These are phyloP conservation scores for Monosporascus sp. DNA, from an alignment of 2,329 filamentous ascomycete species.

Conservation along the genomic window DNA sequence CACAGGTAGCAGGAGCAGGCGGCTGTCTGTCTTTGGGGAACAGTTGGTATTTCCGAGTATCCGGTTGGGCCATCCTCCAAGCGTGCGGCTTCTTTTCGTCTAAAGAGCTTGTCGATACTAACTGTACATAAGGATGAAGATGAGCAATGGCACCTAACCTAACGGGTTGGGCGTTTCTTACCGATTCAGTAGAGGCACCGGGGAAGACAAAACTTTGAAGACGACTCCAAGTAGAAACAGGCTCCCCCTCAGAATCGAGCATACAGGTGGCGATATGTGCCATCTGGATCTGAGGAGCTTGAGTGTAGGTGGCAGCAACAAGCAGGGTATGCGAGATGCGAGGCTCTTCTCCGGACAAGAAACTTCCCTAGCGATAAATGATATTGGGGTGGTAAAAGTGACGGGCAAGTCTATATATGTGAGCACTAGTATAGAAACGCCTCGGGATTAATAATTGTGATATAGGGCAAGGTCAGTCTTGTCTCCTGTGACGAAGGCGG, in stretches of 20 bases:
- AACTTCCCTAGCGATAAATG: conserved; percentile 6
- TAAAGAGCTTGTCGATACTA: conserved; percentile 23
- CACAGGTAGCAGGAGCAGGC: conserved; percentile 28
- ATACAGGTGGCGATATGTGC: conserved; percentile 59
- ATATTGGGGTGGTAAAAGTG: neutral
- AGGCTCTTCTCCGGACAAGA: conserved; percentile 14
- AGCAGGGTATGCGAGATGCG: neutral
- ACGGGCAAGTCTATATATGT: neutral
- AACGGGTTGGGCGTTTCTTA: conserved; percentile 25
- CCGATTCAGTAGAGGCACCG: conserved; percentile 35
- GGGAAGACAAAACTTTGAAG: conserved; percentile 34
- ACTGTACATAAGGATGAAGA: conserved; percentile 20
- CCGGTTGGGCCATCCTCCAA: conserved; percentile 55
- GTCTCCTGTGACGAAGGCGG: neutral
- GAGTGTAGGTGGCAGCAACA: conserved; percentile 1
- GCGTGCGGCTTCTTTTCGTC: conserved; percentile 44
- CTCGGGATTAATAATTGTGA: neutral
- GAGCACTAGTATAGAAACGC: neutral
- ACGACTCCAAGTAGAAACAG: conserved; percentile 36
- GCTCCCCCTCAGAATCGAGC: conserved; percentile 39
- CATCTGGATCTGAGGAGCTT: conserved; percentile 38
- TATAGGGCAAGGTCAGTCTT: neutral
- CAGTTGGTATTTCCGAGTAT: conserved; percentile 54
- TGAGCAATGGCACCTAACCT: conserved; percentile 15
- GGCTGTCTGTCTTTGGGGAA: conserved; percentile 50